These are phyloP conservation scores for Afroboletus lepidellus DNA, from an alignment of 1,284 basidiomycete genomes.

Conservation along the genomic window DNA sequence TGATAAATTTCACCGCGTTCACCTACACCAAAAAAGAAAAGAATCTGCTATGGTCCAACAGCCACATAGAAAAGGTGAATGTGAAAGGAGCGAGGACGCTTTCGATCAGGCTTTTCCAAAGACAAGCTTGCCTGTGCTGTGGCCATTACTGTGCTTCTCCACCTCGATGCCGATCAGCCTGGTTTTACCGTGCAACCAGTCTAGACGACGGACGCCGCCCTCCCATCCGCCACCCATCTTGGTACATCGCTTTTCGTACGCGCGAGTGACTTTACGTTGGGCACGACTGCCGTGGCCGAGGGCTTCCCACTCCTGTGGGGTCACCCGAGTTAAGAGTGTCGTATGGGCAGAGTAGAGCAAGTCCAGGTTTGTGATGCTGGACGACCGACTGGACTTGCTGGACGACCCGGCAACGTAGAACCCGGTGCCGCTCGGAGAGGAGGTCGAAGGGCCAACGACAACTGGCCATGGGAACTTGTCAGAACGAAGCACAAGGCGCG, in stretches of 20 bases:
- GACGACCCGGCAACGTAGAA: slow-evolving; percentile 35
- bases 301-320: slow-evolving; percentile 61
- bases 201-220: slow-evolving; percentile 60
- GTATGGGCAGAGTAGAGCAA: slow-evolving; percentile 59
- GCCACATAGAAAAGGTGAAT: slow-evolving; percentile 20
- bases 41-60: not conserved
- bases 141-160: slow-evolving; percentile 44
- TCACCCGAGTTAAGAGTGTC: slow-evolving; percentile 54
- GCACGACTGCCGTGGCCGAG: slow-evolving; percentile 53
- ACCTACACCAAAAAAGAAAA: not conserved
- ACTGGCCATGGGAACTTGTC: slow-evolving; percentile 64
- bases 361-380: slow-evolving; percentile 57
- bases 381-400: slow-evolving; percentile 34
- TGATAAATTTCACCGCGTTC: not conserved
- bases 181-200: slow-evolving; percentile 65
- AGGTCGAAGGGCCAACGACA: slow-evolving; percentile 39
- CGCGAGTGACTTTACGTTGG: slow-evolving; percentile 54
- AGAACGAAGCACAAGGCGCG: slow-evolving; percentile 53
- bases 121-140: slow-evolving; percentile 47
- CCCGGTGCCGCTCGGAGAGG: slow-evolving; percentile 20
- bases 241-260: slow-evolving; percentile 61
- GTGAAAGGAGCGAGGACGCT: slow-evolving; percentile 1
- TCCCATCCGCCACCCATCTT: slow-evolving; percentile 66
- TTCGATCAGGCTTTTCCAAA: slow-evolving; percentile 42
- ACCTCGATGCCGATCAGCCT: slow-evolving; percentile 61